Base-by-base conservation (phyloP, 805 yeast genomes). In the Candida michaelii region DNA sequence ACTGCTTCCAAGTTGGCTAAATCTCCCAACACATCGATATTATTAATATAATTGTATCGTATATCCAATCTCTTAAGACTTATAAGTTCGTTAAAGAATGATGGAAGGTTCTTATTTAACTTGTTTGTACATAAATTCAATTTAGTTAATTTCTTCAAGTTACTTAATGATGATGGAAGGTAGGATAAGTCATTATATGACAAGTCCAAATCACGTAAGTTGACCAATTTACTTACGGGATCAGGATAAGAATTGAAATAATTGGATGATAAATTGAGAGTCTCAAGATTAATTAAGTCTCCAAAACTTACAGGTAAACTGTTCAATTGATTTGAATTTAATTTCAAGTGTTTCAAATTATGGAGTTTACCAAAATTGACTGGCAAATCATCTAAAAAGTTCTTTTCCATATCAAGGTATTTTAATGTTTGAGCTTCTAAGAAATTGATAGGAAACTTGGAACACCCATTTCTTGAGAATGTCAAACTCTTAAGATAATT, bases 221-320 rank as follows among this genome's bases (percentile, higher is more conserved):
- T 76, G 0, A 70, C 56, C 47, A 91, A 71, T 17, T 76, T 72
- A 49, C 80, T 79, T 14, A 91, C 66, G 1, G 83, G 76, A 40
- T 78, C 83, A 0, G 93, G 95, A 47, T 80, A 82, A 1, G 50
- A 51, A 34, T 73, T 73, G 54, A 86, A 79, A 46, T 66, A 69
- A 58, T 95, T 93, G 2, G 96, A 89, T 2, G 96, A 80, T 35
- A 93, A 63, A 57, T 93, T 88, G 49, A 93, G 65, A 5, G 74
- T 61, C 43, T 76, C 74, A 51, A 87, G 65, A 47, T 73, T 73
- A 33, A 68, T 68, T 32, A 87, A 65, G 15, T 73, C 73, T 0
- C 79, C 71, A 53, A 88, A 80, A 1, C 79, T 69, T 23, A 69
- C 69, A 0, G 95, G 95, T 31, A 90, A 63, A 5, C 59, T 58